These are phyloP conservation scores for Podila clonocystis DNA, from an alignment of 192 early-diverging fungal species.

Conservation along the genomic window DNA sequence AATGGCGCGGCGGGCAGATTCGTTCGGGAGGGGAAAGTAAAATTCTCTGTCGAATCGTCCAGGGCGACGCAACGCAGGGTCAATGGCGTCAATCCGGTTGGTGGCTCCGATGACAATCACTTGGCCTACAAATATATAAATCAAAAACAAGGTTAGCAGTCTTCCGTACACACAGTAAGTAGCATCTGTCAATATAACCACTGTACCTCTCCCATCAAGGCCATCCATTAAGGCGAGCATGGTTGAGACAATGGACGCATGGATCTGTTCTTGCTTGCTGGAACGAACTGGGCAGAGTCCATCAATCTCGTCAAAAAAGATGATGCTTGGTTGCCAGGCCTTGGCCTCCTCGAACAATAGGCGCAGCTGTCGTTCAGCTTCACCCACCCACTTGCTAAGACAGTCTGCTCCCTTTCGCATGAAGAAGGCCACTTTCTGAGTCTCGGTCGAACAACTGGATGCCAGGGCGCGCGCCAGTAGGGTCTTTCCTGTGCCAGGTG, in stretches of 20 bases:
- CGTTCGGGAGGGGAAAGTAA: conserved; percentile 71
- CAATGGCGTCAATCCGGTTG: conserved; percentile 79
- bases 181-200: background rate
- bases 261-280: conserved; percentile 73
- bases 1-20: conserved; percentile 67
- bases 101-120: conserved; percentile 84
- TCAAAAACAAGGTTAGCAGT: background rate
- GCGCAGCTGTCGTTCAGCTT: conserved; percentile 72
- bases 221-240: conserved; percentile 84
- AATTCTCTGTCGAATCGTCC: conserved; percentile 81
- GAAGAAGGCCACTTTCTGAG: conserved; percentile 72
- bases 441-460: conserved; percentile 52
- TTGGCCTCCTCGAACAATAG: conserved; percentile 77
- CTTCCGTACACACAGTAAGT: background rate
- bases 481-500: conserved; percentile 80
- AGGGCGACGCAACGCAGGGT: conserved; percentile 79
- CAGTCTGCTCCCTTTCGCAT: conserved; percentile 78
- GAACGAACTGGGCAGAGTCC: conserved; percentile 74
- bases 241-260: conserved; percentile 77
- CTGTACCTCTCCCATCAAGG: conserved; percentile 58
- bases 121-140: conserved; percentile 55
- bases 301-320: conserved; percentile 88
- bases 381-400: conserved; percentile 80
- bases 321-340: conserved; percentile 74
- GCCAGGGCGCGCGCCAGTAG: conserved; percentile 66